Conservation (phyloP, 441 rosid species). For the Populus hybrid region DNA sequence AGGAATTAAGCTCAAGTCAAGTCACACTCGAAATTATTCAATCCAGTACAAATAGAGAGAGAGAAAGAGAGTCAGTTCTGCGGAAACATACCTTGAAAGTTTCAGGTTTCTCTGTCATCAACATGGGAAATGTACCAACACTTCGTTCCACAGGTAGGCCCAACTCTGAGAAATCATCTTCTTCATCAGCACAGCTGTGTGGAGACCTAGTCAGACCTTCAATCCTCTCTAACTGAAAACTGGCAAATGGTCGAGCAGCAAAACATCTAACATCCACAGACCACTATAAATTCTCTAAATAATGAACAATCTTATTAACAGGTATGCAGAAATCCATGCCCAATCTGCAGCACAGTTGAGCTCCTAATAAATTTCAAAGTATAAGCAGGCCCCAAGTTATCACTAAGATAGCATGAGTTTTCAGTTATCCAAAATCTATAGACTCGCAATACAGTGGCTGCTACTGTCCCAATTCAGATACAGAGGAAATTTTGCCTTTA, state of each 20-base stretch:
- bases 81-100: conserved; percentile 16
- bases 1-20: not conserved
- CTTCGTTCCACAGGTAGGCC: conserved; percentile 18
- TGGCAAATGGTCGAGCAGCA: conserved; percentile 9
- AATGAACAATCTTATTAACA: not conserved
- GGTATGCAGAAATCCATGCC: not conserved
- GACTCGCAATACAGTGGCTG: not conserved
- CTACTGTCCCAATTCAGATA: not conserved
- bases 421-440: not conserved
- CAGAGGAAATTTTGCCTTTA: not conserved
- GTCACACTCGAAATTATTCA: conserved; percentile 8
- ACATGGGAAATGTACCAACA: not conserved
- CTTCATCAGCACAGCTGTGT: conserved; percentile 5
- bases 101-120: conserved; percentile 25
- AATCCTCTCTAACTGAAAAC: conserved; percentile 13
- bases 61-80: conserved; percentile 1
- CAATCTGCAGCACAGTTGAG: not conserved
- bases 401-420: not conserved
- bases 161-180: conserved; percentile 30
- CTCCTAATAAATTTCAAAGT: not conserved
- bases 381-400: not conserved
- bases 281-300: not conserved
- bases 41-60: conserved; percentile 2
- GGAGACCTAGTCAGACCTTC: conserved; percentile 12
- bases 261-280: conserved; percentile 13